Conservation (phyloP, 2,329 filamentous ascomycete genomes). For the Cercospora janseana region DNA sequence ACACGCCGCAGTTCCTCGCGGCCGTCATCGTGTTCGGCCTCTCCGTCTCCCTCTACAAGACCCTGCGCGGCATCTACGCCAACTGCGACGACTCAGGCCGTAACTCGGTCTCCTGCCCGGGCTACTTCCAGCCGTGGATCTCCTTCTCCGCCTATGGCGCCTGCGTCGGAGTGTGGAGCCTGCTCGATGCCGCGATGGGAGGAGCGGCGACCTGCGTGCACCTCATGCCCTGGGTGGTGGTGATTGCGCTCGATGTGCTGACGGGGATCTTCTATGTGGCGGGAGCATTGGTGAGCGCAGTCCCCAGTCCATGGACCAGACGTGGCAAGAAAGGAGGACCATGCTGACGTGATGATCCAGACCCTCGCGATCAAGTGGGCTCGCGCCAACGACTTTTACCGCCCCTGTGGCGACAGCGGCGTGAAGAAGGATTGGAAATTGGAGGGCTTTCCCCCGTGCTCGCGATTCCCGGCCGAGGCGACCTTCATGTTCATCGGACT, state of each 20-base stretch:
- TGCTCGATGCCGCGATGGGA: slow-evolving; percentile 16
- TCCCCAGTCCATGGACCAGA: not conserved
- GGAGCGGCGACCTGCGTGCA: slow-evolving; percentile 10
- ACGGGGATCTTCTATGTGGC: slow-evolving; percentile 23
- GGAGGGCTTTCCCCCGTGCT: not conserved
- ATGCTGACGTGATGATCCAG: not conserved
- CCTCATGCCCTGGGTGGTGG: slow-evolving; percentile 9
- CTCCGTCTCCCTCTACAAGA: slow-evolving; percentile 1
- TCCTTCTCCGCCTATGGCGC: slow-evolving; percentile 6
- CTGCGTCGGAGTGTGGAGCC: slow-evolving; percentile 16
- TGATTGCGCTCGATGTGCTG: slow-evolving; percentile 11
- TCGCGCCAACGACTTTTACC: not conserved
- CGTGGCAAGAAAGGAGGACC: not conserved
- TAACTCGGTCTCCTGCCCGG: not conserved
- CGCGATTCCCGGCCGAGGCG: slow-evolving; percentile 5
- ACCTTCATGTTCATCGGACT: slow-evolving; percentile 21
- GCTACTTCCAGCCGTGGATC: not conserved
- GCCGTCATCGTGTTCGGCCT: slow-evolving; percentile 19
- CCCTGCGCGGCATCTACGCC: not conserved
- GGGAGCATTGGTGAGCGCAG: slow-evolving; percentile 16
- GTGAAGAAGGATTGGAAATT: not conserved
- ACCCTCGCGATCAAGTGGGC: slow-evolving; percentile 10
- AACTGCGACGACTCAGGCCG: slow-evolving; percentile 9
- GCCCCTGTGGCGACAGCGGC: not conserved
- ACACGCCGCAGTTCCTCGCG: slow-evolving; percentile 7